Evolutionary conservation across 2,329 filamentous ascomycete genomes (phyloP).

Genomic region (Xylaria sp.): DNA sequence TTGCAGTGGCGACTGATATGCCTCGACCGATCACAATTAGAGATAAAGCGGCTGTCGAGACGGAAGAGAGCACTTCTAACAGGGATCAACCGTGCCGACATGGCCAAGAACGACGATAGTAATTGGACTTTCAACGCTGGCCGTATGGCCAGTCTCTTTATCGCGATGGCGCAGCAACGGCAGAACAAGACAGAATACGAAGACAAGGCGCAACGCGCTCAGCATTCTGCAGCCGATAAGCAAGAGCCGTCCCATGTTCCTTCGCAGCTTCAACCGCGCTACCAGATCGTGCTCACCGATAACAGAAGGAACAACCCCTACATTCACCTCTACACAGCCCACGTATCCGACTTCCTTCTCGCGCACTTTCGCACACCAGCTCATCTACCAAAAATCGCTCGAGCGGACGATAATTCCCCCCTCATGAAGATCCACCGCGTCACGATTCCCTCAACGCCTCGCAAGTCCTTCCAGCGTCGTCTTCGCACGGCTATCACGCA

Average conservation of each 20-base stretch:
- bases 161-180: constrained; percentile 20
- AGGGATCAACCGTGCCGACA: not conserved
- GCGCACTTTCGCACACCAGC: constrained; percentile 15
- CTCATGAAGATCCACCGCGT: constrained; percentile 23
- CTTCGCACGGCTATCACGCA: constrained; percentile 7
- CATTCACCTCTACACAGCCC: constrained; percentile 21
- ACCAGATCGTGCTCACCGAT: constrained; percentile 23
- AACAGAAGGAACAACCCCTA: not conserved
- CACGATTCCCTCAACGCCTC: not conserved
- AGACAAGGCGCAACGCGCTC: not conserved
- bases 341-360: constrained; percentile 22
- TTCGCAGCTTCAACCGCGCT: constrained; percentile 2
- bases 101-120: not conserved
- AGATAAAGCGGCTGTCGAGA: not conserved
- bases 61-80: not conserved
- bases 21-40: constrained; percentile 8
- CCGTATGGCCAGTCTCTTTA: constrained; percentile 4
- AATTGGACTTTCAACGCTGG: not conserved
- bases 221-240: not conserved
- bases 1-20: constrained; percentile 9
- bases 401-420: not conserved
- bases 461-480: constrained; percentile 2
- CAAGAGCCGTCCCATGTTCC: not conserved
- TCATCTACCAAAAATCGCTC: not conserved
- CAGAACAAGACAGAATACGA: not conserved